These are phyloP conservation scores for Suhomyces maxii DNA, from an alignment of 1,139 yeast genomes.

Conservation along the genomic window DNA sequence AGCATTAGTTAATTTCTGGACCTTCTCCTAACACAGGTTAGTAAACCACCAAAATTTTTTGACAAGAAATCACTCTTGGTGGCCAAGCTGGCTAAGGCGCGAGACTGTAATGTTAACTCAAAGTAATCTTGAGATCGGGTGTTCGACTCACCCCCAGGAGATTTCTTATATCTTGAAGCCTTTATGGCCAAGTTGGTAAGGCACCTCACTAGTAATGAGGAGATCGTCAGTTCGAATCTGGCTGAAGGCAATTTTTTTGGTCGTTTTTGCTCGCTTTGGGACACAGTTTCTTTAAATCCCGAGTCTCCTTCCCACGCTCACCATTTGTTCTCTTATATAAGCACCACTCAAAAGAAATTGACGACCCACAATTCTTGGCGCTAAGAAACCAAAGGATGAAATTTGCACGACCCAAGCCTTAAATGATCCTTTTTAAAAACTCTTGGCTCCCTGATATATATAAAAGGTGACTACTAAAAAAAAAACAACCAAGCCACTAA, in stretches of 20 bases:
- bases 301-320: too few relatives aligned
- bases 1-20: too few relatives aligned
- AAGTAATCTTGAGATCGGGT: constrained; percentile 77
- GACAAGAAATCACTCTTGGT: constrained; percentile 49
- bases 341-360: constrained; percentile 7
- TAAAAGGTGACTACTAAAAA: not conserved
- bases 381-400: constrained; percentile 9
- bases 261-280: not conserved
- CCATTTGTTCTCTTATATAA: not conserved
- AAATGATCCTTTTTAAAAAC: constrained; percentile 6
- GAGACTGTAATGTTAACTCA: constrained; percentile 61
- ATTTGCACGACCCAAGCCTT: constrained; percentile 6
- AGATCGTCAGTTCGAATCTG: constrained; percentile 89
- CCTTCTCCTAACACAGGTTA: too few relatives aligned
- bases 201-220: constrained; percentile 92
- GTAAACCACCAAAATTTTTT: too few relatives aligned
- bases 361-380: constrained; percentile 10
- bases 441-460: constrained; percentile 10
- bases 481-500: not conserved
- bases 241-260: constrained; percentile 59
- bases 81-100: constrained; percentile 84
- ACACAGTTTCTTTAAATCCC: too few relatives aligned
- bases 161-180: constrained; percentile 23
- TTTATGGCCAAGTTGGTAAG: constrained; percentile 76
- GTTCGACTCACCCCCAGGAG: constrained; percentile 87